phyloP scores from a whole-genome alignment of 139 green algal species.

The Yamagishiella unicocca region DNA sequence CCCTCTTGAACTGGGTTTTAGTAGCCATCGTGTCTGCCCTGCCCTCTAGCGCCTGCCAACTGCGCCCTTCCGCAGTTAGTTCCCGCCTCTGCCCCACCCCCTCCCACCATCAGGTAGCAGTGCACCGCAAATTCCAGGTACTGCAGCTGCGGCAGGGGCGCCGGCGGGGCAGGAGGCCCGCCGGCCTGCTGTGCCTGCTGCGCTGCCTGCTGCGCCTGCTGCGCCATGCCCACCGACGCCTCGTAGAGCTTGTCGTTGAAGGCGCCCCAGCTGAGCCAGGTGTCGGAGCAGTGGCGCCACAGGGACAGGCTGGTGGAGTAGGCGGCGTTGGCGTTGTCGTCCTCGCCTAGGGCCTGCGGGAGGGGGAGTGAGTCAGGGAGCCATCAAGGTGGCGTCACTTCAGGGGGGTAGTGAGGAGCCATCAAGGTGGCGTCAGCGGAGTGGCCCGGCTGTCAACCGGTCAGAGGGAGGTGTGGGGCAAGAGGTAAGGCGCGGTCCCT shows the following conservation, averaged over 20 bases:
- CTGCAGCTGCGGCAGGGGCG: neutral
- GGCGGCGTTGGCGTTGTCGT: constrained; percentile 70
- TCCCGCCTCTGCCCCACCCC: constrained; percentile 5
- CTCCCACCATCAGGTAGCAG: constrained; percentile 82
- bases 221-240: neutral
- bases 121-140: constrained; percentile 90
- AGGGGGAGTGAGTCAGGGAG: too few relatives aligned
- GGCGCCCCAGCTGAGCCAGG: constrained; percentile 93
- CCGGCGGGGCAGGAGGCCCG: neutral
- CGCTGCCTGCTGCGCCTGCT: constrained; percentile 22
- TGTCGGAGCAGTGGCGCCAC: constrained; percentile 80
- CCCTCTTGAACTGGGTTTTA: too few relatives aligned
- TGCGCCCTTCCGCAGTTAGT: too few relatives aligned
- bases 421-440: too few relatives aligned
- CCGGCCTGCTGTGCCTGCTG: constrained; percentile 6
- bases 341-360: constrained; percentile 53
- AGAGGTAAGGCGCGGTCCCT: too few relatives aligned
- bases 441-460: too few relatives aligned
- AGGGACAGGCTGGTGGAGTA: constrained; percentile 90
- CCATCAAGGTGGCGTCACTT: too few relatives aligned
- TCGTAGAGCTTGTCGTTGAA: constrained; percentile 89
- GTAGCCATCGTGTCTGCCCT: too few relatives aligned
- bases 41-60: too few relatives aligned
- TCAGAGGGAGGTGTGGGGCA: too few relatives aligned
- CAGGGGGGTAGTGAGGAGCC: too few relatives aligned